phyloP scores from a whole-genome alignment of 164 flowering plant species.

The Berberis vulgaris region DNA sequence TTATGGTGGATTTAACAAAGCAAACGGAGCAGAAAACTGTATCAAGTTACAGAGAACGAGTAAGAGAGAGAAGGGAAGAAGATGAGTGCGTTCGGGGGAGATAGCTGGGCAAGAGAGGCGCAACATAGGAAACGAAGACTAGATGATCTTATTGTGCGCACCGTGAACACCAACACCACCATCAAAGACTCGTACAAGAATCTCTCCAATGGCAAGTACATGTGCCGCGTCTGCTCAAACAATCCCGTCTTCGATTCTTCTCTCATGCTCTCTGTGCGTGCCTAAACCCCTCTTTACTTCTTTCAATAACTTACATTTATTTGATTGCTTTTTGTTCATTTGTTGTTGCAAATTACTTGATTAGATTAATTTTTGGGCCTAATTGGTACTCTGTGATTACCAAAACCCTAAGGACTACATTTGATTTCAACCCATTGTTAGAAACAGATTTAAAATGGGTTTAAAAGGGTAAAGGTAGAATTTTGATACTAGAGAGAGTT shows the following conservation, averaged over 20 bases:
- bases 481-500: too few relatives aligned
- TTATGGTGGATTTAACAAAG: too few relatives aligned
- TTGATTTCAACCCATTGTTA: too few relatives aligned
- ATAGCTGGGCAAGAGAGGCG: constrained; percentile 68
- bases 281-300: neutral
- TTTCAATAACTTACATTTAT: too few relatives aligned
- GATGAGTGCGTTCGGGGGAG: constrained; percentile 70
- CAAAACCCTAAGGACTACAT: too few relatives aligned
- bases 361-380: too few relatives aligned
- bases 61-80: constrained; percentile 1
- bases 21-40: neutral
- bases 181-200: constrained; percentile 29
- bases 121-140: constrained; percentile 52
- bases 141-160: constrained; percentile 41
- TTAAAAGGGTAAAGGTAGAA: too few relatives aligned
- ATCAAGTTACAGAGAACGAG: neutral
- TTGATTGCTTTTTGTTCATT: too few relatives aligned
- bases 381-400: too few relatives aligned
- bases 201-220: constrained; percentile 49
- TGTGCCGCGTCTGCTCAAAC: constrained; percentile 55
- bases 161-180: constrained; percentile 14
- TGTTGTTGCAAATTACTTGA: too few relatives aligned
- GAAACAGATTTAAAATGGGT: too few relatives aligned
- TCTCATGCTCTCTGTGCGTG: constrained; percentile 57
- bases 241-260: constrained; percentile 55